Conservation (phyloP, 2,329 filamentous ascomycete genomes). For the Pyricularia sp. region DNA sequence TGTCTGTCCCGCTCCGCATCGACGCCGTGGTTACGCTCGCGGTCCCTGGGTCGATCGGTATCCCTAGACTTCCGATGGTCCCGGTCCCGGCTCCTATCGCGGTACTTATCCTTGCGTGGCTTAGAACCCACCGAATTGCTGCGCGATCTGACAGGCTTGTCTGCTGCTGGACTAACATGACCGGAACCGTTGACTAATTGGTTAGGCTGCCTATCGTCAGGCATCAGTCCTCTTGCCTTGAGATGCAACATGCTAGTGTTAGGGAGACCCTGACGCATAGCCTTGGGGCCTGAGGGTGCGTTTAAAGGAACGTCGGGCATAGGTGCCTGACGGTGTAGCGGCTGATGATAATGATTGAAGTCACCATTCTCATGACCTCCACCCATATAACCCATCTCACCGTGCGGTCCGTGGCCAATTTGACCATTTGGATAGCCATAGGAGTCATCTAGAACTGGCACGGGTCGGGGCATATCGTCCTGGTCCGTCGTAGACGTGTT, state of each 20-base stretch:
- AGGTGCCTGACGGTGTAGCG: neutral
- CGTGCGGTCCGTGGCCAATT: neutral
- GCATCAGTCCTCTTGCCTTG: constrained; percentile 33
- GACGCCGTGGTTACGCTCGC: constrained; percentile 18
- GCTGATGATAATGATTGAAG: constrained; percentile 1
- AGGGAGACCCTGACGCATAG: constrained; percentile 81
- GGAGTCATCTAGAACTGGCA: constrained; percentile 2
- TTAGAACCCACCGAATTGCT: constrained; percentile 34
- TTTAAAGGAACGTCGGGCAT: constrained; percentile 44
- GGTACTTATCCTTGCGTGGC: constrained; percentile 6
- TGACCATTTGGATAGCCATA: constrained; percentile 1
- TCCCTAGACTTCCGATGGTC: constrained; percentile 3
- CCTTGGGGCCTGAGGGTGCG: constrained; percentile 87
- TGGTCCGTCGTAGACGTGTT: constrained; percentile 12
- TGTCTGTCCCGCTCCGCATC: constrained; percentile 6
- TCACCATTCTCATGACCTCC: neutral
- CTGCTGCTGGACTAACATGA: constrained; percentile 10
- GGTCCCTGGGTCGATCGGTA: constrained; percentile 21
- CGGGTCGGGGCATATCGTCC: constrained; percentile 1
- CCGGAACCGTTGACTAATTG: constrained; percentile 12
- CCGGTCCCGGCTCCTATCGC: neutral
- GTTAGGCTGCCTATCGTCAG: constrained; percentile 10
- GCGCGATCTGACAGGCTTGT: constrained; percentile 29
- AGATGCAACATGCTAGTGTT: constrained; percentile 68
- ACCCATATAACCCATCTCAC: neutral